A percentile compares a stretch with the other conserved stretches of the same genome.
phyloP scores from a whole-genome alignment of 2,329 filamentous ascomycete genomes.

The Colletotrichum tropicicola region DNA sequence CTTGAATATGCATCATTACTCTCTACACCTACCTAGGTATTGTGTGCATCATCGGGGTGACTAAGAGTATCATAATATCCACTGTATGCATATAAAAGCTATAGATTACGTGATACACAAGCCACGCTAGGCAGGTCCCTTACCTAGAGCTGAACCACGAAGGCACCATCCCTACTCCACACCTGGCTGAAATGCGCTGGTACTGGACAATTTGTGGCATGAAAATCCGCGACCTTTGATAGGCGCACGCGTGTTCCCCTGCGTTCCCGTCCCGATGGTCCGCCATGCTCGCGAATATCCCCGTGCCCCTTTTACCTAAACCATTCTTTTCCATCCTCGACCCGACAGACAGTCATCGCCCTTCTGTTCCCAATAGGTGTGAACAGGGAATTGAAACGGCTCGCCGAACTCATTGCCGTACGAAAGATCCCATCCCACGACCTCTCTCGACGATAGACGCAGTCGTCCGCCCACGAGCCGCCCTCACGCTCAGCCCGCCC shows the following conservation, averaged over 20 bases:
- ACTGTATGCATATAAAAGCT: no score
- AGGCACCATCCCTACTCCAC: no score
- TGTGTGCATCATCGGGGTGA: no score
- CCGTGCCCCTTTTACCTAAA: constrained; percentile 15
- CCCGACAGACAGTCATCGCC: neutral
- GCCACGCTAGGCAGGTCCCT: no score
- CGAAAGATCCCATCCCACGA: no score
- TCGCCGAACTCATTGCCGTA: no score
- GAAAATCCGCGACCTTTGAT: constrained; percentile 20
- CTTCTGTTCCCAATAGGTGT: neutral
- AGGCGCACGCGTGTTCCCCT: constrained; percentile 29
- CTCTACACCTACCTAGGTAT: no score
- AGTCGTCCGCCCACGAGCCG: neutral
- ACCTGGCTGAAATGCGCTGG: no score
- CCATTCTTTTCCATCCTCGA: neutral
- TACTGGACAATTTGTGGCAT: constrained; percentile 11
- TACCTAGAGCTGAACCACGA: no score
- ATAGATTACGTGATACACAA: no score
- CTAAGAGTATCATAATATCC: no score
- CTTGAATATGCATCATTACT: neutral
- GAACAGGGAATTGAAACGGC: neutral
- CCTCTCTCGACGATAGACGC: no score
- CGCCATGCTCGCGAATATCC: constrained; percentile 8
- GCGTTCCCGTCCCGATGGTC: constrained; percentile 13
- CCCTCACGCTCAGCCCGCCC: neutral